Evolutionary conservation across 306 rosid genomes (phyloP).

Genomic region (Aeschynomene evenia): DNA sequence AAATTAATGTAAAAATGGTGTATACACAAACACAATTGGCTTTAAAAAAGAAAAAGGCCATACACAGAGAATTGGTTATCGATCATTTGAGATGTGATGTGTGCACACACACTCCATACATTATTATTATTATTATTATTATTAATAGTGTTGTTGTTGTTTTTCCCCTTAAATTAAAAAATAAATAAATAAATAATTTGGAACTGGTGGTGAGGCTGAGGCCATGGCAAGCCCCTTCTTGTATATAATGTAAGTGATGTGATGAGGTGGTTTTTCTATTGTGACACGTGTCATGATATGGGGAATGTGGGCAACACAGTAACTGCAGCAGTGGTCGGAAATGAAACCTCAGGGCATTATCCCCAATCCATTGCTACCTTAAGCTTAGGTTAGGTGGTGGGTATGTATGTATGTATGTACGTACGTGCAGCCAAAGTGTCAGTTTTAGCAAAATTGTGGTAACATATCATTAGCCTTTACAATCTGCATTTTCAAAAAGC

Average conservation of each 20-base stretch:
- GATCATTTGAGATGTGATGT: too few relatives aligned
- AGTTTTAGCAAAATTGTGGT: conserved; percentile 39
- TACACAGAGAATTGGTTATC: too few relatives aligned
- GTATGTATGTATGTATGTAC: conserved; percentile 14
- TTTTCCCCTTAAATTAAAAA: too few relatives aligned
- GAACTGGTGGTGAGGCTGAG: background rate
- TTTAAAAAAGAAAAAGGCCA: too few relatives aligned
- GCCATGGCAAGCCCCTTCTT: background rate
- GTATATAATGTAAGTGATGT: too few relatives aligned
- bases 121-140: too few relatives aligned
- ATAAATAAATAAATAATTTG: too few relatives aligned
- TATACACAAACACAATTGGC: background rate
- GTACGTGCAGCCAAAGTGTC: background rate
- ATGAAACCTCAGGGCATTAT: conserved; percentile 4
- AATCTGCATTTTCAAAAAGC: conserved; percentile 25
- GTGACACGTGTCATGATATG: conserved; percentile 35
- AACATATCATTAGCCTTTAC: conserved; percentile 28
- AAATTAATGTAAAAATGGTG: background rate
- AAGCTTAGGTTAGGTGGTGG: too few relatives aligned
- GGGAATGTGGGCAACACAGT: background rate
- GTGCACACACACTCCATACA: conserved; percentile 5
- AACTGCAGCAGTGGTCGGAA: conserved; percentile 43
- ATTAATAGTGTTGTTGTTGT: too few relatives aligned
- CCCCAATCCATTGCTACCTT: too few relatives aligned
- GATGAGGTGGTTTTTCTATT: conserved; percentile 13